Evolutionary conservation across 352 stramenopile genomes (phyloP), one percentile per base, ranked within the genome.

Genomic region (Saprolegnia diclina): DNA sequence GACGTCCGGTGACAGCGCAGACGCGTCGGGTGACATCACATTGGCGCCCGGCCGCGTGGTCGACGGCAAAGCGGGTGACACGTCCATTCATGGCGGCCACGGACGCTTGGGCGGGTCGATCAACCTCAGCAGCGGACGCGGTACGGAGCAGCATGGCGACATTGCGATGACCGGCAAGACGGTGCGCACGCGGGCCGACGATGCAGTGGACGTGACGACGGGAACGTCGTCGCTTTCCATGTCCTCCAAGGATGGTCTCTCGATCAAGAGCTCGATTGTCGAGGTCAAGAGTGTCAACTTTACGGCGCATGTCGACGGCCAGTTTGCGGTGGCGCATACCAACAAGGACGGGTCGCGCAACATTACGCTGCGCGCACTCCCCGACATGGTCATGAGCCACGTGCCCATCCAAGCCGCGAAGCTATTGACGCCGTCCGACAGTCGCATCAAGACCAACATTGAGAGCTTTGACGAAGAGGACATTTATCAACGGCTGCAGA

Each of bases 371-470:
- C 75, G 77, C 3, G 73, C 79, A 37, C 70, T 77, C n/a, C 59
- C 71, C 24, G 76, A 81, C 50, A 76, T 81, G 74, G 67, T 83
- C 61, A 71, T 81, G 50, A 75, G 74, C n/a, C 66, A 76, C 46
- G 72, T 71, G n/a, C 66, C 55, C 59, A 26, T 56, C 55, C 56
- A 54, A 50, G 57, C 38, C 5, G 26, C 64, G 11, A 63, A 71
- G 44, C 21, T 71, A 24, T 46, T 71, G 24, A 66, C 64, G 45
- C 64, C 85, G 24, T 94, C 87, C 19, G 87, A 95, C 64, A 24
- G 44, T 18, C 61, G 87, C 22, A 92, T 95, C 64, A 95, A 95
- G 68, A 75, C 85, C 52, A 76, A 89, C 57, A 81, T 95, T 50
- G 46, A 68, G 32, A 56, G 72, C 37, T 72, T 88, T 26, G 81